A percentile compares a stretch with the other conserved stretches of the same genome.
Conservation (phyloP, 208 protist species). For the Phytomonas sp. region DNA sequence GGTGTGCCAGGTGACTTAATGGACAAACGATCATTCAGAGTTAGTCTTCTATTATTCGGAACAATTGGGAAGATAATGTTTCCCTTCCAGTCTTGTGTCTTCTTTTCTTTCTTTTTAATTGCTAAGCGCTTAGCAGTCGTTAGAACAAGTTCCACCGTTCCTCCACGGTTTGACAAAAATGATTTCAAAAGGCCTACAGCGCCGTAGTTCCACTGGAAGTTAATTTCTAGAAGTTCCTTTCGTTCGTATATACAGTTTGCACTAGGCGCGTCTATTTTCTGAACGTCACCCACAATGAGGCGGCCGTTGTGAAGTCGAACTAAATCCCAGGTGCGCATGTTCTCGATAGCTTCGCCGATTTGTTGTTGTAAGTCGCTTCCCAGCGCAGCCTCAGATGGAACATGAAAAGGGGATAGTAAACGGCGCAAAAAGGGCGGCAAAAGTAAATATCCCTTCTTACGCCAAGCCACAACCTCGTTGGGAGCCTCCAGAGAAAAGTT, state of each 20-base stretch:
- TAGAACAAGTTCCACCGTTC: constrained; percentile 46
- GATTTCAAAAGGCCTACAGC: constrained; percentile 32
- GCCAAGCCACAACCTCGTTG: constrained; percentile 12
- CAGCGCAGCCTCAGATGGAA: constrained; percentile 1
- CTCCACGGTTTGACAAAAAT: constrained; percentile 39
- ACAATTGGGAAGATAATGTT: constrained; percentile 50
- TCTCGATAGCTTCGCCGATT: constrained; percentile 41
- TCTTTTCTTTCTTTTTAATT: constrained; percentile 49
- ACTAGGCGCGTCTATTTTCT: constrained; percentile 35
- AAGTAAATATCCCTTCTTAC: background rate
- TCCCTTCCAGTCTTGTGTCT: constrained; percentile 33
- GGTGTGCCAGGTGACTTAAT: constrained; percentile 53
- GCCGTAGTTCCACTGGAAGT: constrained; percentile 58
- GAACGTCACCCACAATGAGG: constrained; percentile 62
- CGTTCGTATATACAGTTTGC: constrained; percentile 51
- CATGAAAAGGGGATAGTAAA: background rate
- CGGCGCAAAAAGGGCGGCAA: background rate
- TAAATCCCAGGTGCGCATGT: constrained; percentile 83
- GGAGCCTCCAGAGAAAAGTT: constrained; percentile 27
- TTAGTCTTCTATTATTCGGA: constrained; percentile 22
- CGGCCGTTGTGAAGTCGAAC: constrained; percentile 63
- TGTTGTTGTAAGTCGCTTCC: constrained; percentile 19
- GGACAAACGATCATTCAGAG: constrained; percentile 40
- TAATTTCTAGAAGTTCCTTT: constrained; percentile 58
- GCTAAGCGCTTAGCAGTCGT: constrained; percentile 52